Evolutionary conservation across 208 protist species (phyloP).

Genomic region (Leishmania braziliensis): DNA sequence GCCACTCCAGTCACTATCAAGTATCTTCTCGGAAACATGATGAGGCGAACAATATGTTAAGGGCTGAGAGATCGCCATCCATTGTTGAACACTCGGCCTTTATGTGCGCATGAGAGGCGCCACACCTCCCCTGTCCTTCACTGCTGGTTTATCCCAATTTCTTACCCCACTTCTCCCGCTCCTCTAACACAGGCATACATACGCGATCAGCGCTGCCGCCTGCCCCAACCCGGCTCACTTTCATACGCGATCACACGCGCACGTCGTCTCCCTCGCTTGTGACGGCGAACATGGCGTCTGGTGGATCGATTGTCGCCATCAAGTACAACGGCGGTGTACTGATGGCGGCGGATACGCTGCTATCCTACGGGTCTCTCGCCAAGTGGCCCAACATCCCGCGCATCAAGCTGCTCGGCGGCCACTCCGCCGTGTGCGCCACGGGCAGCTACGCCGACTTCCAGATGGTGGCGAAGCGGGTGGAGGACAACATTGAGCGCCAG

Average conservation of each 20-base stretch:
- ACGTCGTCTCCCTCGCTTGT: neutral
- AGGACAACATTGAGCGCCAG: conserved; percentile 80
- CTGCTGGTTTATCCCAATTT: neutral
- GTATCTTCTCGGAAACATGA: neutral
- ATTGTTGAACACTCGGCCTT: neutral
- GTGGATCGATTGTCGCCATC: conserved; percentile 96
- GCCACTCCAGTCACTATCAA: neutral
- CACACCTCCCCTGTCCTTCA: neutral
- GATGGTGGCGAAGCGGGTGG: conserved; percentile 77
- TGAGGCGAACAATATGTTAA: neutral
- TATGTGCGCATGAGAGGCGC: neutral
- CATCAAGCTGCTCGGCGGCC: conserved; percentile 85
- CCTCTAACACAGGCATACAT: neutral
- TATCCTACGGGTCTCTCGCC: conserved; percentile 97
- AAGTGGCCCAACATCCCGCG: conserved; percentile 95
- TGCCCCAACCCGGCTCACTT: neutral
- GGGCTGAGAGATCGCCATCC: neutral
- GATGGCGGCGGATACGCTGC: conserved; percentile 95
- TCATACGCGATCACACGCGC: neutral
- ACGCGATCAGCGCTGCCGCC: neutral
- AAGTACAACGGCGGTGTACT: conserved; percentile 98
- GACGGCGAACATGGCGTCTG: conserved; percentile 88
- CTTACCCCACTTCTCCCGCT: neutral
- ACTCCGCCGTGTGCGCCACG: conserved; percentile 91
- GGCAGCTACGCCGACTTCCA: conserved; percentile 98